Conservation (phyloP, 805 yeast genomes). For the Isabelozyma pseudorhagii region DNA sequence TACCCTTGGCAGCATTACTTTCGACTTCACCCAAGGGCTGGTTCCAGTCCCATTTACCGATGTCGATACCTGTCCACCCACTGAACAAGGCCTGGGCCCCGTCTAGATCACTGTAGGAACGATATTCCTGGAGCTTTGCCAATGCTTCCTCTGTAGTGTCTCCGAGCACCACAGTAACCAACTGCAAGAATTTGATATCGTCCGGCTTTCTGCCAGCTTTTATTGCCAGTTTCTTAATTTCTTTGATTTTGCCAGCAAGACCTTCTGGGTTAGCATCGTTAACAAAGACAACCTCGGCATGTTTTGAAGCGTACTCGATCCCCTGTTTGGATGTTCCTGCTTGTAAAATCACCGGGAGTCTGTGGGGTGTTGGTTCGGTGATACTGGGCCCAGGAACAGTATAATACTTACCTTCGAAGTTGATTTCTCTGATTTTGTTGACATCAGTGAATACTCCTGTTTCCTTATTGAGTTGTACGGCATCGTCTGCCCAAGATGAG, state of each 20-base stretch:
- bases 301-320: conserved; percentile 38
- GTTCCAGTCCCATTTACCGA: conserved; percentile 28
- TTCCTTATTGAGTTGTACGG: conserved; percentile 22
- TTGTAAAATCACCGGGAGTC: conserved; percentile 42
- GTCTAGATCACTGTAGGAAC: conserved; percentile 32
- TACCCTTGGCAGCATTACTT: conserved; percentile 28
- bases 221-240: conserved; percentile 28
- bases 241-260: conserved; percentile 12
- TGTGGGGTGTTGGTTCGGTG: conserved; percentile 41
- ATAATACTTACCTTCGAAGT: conserved; percentile 39
- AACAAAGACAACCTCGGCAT: conserved; percentile 43
- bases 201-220: conserved; percentile 33
- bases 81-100: conserved; percentile 40
- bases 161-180: conserved; percentile 37
- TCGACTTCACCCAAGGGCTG: conserved; percentile 29
- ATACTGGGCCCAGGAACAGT: conserved; percentile 43
- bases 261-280: conserved; percentile 29
- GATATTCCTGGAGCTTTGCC: conserved; percentile 29
- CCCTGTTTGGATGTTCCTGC: conserved; percentile 45
- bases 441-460: conserved; percentile 37
- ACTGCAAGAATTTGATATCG: conserved; percentile 34
- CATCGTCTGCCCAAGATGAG: conserved; percentile 45
- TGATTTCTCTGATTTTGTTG: conserved; percentile 35
- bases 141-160: conserved; percentile 40
- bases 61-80: conserved; percentile 42